Percentiles rank a stretch among this genome's conserved stretches.
Evolutionary conservation across 768 basidiomycete genomes (phyloP).

Genomic region (Suillus weaverae): DNA sequence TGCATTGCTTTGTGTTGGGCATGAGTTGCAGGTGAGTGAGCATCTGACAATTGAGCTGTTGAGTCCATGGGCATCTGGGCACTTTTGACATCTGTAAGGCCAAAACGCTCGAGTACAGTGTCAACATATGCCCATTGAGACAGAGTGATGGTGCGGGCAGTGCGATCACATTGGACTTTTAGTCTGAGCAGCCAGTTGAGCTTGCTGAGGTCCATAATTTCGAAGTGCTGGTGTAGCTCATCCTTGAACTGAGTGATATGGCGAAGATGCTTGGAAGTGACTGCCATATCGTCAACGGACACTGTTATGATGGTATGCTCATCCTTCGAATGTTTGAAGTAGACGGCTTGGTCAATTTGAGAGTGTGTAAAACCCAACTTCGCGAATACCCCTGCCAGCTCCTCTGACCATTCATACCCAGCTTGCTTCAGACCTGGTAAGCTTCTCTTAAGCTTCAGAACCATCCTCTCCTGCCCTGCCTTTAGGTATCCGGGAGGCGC

Average conservation of each 20-base stretch:
- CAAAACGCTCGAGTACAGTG: no score
- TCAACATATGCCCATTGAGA: no score
- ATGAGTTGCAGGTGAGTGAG: not conserved
- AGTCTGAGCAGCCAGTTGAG: no score
- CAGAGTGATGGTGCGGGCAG: no score
- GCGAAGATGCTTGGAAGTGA: no score
- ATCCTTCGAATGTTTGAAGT: not conserved
- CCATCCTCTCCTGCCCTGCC: slow-evolving; percentile 20
- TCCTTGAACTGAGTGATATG: no score
- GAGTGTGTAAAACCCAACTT: not conserved
- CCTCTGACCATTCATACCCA: slow-evolving; percentile 32
- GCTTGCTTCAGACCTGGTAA: slow-evolving; percentile 31
- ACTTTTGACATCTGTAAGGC: no score
- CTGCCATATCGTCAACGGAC: no score
- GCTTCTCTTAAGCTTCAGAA: slow-evolving; percentile 23
- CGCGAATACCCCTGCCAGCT: not conserved
- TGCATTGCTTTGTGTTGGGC: not conserved
- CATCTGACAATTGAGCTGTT: not conserved
- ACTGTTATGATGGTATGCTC: not conserved
- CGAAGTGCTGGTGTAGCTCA: no score
- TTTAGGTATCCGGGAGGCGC: slow-evolving; percentile 31
- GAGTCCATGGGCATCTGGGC: not conserved
- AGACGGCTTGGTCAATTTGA: not conserved
- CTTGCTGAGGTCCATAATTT: no score
- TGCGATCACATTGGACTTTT: no score